A percentile compares a stretch with the other conserved stretches of the same genome.
Evolutionary conservation across 1,284 basidiomycete species (phyloP).

Genomic region (Volvariella volvacea): DNA sequence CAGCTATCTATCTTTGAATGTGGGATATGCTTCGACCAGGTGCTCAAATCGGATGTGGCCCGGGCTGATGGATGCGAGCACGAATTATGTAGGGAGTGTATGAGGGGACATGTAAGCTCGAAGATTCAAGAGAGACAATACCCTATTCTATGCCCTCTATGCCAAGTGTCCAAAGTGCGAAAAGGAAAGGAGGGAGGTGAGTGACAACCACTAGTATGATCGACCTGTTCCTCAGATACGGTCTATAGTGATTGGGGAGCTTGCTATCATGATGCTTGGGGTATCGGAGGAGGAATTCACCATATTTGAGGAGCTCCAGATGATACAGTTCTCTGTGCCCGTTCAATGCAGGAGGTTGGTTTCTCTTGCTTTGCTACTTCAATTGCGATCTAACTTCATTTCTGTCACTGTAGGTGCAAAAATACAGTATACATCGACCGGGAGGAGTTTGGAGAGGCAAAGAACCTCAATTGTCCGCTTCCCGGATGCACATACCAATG

Average conservation of each 20-base stretch:
- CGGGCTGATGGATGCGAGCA: background rate
- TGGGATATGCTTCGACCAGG: background rate
- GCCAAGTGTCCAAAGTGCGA: background rate
- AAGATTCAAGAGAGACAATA: background rate
- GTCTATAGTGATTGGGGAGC: background rate
- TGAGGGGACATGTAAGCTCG: background rate
- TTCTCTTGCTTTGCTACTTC: background rate
- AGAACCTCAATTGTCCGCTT: slow-evolving; percentile 5
- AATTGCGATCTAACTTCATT: too few species aligned
- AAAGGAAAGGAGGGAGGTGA: too few species aligned
- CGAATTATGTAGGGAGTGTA: background rate
- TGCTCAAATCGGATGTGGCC: background rate
- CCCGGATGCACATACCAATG: slow-evolving; percentile 38
- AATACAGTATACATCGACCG: slow-evolving; percentile 2
- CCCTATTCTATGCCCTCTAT: background rate
- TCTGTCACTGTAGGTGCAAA: slow-evolving; percentile 6
- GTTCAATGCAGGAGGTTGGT: background rate
- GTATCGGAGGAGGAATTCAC: background rate
- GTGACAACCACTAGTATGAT: too few species aligned
- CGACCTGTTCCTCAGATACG: too few species aligned
- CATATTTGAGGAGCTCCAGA: background rate
- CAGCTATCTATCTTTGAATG: background rate
- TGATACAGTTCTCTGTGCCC: background rate
- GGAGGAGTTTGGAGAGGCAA: slow-evolving; percentile 6
- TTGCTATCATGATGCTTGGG: background rate